Conservation (phyloP, 2,329 filamentous ascomycete genomes). For the Hymenoscyphus repandus region DNA sequence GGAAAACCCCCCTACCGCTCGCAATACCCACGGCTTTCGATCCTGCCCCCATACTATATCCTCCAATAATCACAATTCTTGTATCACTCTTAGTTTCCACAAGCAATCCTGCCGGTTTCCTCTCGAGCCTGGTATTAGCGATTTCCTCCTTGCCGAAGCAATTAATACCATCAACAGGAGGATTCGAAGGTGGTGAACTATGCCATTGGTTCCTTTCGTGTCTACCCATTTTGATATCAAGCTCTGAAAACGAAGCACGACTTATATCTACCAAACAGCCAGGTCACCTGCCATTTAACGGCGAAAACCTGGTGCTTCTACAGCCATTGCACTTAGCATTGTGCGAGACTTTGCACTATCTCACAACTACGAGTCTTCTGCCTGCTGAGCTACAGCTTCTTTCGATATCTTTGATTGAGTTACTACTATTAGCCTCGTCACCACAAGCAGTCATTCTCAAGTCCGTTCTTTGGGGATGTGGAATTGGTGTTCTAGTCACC, state of each 20-base stretch:
- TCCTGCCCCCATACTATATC: constrained; percentile 86
- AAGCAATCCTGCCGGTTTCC: constrained; percentile 53
- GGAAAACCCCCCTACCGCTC: constrained; percentile 31
- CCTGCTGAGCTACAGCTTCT: constrained; percentile 83
- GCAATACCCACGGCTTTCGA: constrained; percentile 74
- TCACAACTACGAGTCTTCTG: constrained; percentile 85
- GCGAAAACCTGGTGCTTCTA: constrained; percentile 45
- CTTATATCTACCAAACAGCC: constrained; percentile 8
- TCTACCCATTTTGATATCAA: constrained; percentile 49
- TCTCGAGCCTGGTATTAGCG: constrained; percentile 78
- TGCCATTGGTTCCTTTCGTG: constrained; percentile 78
- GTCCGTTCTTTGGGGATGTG: constrained; percentile 79
- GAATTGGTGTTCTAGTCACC: constrained; percentile 65
- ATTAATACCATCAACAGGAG: constrained; percentile 59
- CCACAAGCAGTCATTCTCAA: constrained; percentile 84
- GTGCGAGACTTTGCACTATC: constrained; percentile 65
- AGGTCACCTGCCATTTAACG: constrained; percentile 29
- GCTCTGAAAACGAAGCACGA: not conserved
- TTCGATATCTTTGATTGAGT: constrained; percentile 74
- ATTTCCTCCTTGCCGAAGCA: constrained; percentile 70
- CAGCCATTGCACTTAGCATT: constrained; percentile 82
- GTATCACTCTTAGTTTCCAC: constrained; percentile 70
- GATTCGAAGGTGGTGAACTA: constrained; percentile 52
- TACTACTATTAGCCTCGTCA: constrained; percentile 70
- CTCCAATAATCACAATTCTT: constrained; percentile 67